Base-by-base conservation (phyloP, 75 land plant genomes). In the Sequoiadendron giganteum region DNA sequence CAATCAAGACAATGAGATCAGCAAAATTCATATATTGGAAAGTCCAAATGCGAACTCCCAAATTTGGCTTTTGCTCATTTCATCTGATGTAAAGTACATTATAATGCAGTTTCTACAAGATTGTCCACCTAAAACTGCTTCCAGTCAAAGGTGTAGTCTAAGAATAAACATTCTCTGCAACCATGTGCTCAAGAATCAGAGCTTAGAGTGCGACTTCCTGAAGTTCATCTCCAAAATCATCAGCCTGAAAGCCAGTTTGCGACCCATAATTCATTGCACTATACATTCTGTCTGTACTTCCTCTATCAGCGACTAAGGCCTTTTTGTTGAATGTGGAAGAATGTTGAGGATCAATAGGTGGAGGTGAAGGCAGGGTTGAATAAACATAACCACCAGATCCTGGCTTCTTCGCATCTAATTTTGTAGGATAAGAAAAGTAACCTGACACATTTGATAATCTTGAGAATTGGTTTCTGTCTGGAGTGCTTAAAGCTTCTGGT, bases 161-260 rank as follows among this genome's bases (percentile, higher is more conserved):
- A 82, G 52, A 82, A 82, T 11, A 82, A 82, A 82, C 32, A 82
- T 81, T 80, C 52, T 47, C 84, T 39, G 84, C 48, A 47, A 82
- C 11, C 48, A 49, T 42, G 43, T 5, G 49, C 84, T 28, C 84
- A 82, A 28, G 45, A 65, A 28, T 56, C 25, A 7, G 85, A 39
- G 38, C 49, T 93, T 89, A 93, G 75, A 95, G 95, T 80, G 93
- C 94, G 82, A 95, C 95, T 83, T 95, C 95, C 28, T 95, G 94
- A 65, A 95, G 91, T 25, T 94, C 94, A 48, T 94, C 95, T 30
- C 89, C 89, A 47, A 90, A 85, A 79, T 88, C 86, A 52, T 90
- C 86, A 52, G 91, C 91, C 82, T 73, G 83, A 58, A 25, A n/a
- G 68, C 18, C 78, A 49, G 16, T 87, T 47, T 18, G 77, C 3